Evolutionary conservation across 352 stramenopile genomes (phyloP).

Genomic region (Pythium dissotocum): DNA sequence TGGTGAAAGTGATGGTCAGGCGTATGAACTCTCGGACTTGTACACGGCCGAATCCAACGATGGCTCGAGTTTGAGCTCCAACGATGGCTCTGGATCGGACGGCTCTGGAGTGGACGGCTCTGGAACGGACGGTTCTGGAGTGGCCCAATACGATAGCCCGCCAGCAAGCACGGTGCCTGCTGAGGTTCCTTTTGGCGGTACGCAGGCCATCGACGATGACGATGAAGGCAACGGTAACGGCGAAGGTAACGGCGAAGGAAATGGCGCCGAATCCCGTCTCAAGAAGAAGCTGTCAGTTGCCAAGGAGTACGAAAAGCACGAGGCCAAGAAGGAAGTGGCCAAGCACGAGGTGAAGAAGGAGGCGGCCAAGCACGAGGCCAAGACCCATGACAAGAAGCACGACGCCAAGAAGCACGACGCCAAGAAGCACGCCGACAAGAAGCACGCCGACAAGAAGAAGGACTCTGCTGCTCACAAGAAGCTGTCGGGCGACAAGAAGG

Average conservation of each 20-base stretch:
- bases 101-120: background rate
- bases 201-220: background rate
- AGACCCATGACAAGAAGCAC: background rate
- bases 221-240: slow-evolving; percentile 1
- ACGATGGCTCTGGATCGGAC: background rate
- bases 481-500: background rate
- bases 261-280: background rate
- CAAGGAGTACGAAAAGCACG: background rate
- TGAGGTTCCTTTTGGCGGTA: background rate
- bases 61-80: background rate
- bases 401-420: background rate
- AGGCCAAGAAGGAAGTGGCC: background rate
- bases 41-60: background rate
- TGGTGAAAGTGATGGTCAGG: background rate
- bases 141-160: background rate
- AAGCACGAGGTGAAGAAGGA: background rate
- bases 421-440: background rate
- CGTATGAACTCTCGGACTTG: background rate
- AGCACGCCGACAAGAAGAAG: background rate
- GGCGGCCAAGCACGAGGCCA: background rate
- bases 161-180: background rate
- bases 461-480: background rate
- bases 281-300: background rate
- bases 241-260: background rate
- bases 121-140: too few species aligned